Evolutionary conservation across 129 eudicot species (phyloP).

Genomic region (Scalesia atractyloides): DNA sequence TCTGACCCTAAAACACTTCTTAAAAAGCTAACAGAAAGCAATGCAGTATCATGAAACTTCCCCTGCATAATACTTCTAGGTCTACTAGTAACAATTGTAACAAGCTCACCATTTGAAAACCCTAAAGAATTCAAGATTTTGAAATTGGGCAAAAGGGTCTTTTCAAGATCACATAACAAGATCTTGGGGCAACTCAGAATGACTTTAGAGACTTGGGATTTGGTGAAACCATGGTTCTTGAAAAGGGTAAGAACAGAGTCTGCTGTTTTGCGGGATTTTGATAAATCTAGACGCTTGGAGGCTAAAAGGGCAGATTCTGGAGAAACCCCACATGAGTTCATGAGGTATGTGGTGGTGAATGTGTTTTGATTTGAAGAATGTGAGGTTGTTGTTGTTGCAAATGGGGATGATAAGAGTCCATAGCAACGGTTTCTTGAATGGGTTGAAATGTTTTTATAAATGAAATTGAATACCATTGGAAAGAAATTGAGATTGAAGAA

Average conservation of each 20-base stretch:
- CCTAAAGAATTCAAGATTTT: slow-evolving; percentile 43
- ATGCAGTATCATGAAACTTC: slow-evolving; percentile 27
- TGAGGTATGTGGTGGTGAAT: slow-evolving; percentile 44
- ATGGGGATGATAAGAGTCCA: slow-evolving; percentile 1
- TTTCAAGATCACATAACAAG: slow-evolving; percentile 29
- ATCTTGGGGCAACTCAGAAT: slow-evolving; percentile 32
- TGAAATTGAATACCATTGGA: slow-evolving; percentile 36
- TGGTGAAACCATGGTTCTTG: slow-evolving; percentile 37
- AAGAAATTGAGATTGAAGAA: slow-evolving; percentile 3
- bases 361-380: slow-evolving; percentile 20
- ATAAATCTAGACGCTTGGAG: slow-evolving; percentile 31
- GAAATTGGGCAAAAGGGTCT: slow-evolving; percentile 45
- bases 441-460: slow-evolving; percentile 4
- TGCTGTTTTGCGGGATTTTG: slow-evolving; percentile 25
- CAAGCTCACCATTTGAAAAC: slow-evolving; percentile 32
- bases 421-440: slow-evolving; percentile 7
- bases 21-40: slow-evolving; percentile 35
- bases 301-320: slow-evolving; percentile 39
- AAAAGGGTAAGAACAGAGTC: slow-evolving; percentile 41
- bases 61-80: slow-evolving; percentile 21
- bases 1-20: slow-evolving; percentile 38
- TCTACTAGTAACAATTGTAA: slow-evolving; percentile 17
- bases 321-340: slow-evolving; percentile 52
- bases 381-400: slow-evolving; percentile 7
- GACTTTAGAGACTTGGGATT: slow-evolving; percentile 30